These are phyloP conservation scores for Fusarium sp. DNA, from an alignment of 2,329 filamentous ascomycete species.

Conservation along the genomic window DNA sequence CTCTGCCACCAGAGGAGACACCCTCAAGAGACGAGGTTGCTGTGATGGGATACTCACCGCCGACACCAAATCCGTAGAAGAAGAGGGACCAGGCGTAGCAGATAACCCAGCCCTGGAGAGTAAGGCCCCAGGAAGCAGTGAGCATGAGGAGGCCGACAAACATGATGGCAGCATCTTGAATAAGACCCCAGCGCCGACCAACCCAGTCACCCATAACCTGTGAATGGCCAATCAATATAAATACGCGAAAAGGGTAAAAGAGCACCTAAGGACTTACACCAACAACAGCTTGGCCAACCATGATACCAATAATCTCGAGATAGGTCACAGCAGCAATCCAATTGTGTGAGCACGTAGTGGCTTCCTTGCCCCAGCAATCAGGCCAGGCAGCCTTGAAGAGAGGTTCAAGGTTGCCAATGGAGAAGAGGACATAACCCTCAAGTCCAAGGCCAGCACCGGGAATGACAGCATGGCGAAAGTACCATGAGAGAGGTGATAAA, in stretches of 20 bases:
- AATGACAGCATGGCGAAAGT: slow-evolving; percentile 89
- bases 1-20: slow-evolving; percentile 81
- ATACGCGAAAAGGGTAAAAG: neutral
- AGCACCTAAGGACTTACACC: slow-evolving; percentile 64
- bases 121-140: slow-evolving; percentile 87
- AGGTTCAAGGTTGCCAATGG: slow-evolving; percentile 90
- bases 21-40: slow-evolving; percentile 96
- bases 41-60: slow-evolving; percentile 96
- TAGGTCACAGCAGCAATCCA: slow-evolving; percentile 90
- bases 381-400: slow-evolving; percentile 81
- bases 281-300: slow-evolving; percentile 88
- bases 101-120: slow-evolving; percentile 92
- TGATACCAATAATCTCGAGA: slow-evolving; percentile 93
- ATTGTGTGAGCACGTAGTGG: slow-evolving; percentile 74
- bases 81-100: slow-evolving; percentile 96
- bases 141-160: slow-evolving; percentile 91
- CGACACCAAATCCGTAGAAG: slow-evolving; percentile 72
- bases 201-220: slow-evolving; percentile 74
- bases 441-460: slow-evolving; percentile 91
- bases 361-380: slow-evolving; percentile 73
- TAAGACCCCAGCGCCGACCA: slow-evolving; percentile 92
- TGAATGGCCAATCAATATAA: slow-evolving; percentile 28
- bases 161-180: slow-evolving; percentile 95
- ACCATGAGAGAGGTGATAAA: slow-evolving; percentile 82
- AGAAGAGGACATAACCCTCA: slow-evolving; percentile 96